Conservation (phyloP, 129 eudicot species). For the Flaveria trinervia region DNA sequence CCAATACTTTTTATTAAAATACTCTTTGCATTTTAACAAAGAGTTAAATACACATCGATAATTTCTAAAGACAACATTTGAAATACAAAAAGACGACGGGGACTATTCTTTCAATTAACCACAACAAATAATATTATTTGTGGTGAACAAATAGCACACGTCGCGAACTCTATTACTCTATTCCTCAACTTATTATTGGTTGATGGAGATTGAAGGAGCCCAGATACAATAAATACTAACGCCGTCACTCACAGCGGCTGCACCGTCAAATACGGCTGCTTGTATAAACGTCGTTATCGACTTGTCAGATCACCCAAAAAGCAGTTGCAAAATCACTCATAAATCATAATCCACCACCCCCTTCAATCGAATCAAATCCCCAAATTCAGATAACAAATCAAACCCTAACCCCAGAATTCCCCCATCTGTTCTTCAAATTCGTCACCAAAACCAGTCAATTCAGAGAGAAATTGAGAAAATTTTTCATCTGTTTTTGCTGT, state of each 20-base stretch:
- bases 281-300: conserved; percentile 19
- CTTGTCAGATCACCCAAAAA: conserved; percentile 26
- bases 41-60: too few relatives aligned
- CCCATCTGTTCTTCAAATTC: neutral
- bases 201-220: neutral
- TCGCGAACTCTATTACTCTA: neutral
- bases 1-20: too few relatives aligned
- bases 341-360: neutral
- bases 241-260: conserved; percentile 16
- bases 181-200: neutral
- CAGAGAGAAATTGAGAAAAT: neutral
- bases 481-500: neutral
- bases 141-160: conserved; percentile 6
- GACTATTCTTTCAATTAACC: too few relatives aligned
- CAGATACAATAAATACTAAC: conserved; percentile 4
- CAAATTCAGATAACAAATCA: conserved; percentile 15
- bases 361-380: conserved; percentile 25
- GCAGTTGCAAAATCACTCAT: neutral
- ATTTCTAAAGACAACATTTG: too few relatives aligned
- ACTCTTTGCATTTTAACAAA: too few relatives aligned
- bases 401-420: conserved; percentile 17
- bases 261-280: conserved; percentile 10
- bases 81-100: too few relatives aligned
- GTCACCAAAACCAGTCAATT: neutral
- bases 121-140: neutral